Evolutionary conservation across 371 early-diverging fungal genomes (phyloP), one percentile per base, ranked within the genome.

Genomic region (Basidiobolus meristosporus): DNA sequence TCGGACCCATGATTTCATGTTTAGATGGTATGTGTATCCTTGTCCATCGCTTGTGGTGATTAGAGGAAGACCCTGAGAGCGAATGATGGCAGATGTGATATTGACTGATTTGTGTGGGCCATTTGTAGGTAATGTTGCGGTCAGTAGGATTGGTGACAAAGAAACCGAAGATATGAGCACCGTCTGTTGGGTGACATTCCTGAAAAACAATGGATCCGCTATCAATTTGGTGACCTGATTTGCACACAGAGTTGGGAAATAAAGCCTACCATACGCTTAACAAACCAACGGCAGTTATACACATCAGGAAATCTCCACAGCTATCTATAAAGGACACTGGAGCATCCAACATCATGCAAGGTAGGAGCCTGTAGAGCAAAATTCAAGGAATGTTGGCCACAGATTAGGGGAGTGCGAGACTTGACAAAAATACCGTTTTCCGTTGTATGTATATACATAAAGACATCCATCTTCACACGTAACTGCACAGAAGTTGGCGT

Each of bases 1-100:
- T 16, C 77, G 63, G 29, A 77, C 50, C 88, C 88, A 90, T 10
- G 57, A 46, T 40, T 63, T 65, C 77, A 87, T 73, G 7, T 47
- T 52, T 3, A 55, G 38, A 45, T 78, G 73, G 48, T 79, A 90
- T 1, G 68, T 57, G 51, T 65, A 89, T 14, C 73, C 70, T 34
- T 80, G 72, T 3, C 75, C 71, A 21, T 68, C 60, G 11, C 78
- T 70, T 0, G 83, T 73, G n/a, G 73, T 62, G 2, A 91, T 42
- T 1, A 85, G 40, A 0, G 85, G 84, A 7, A 69, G 42, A 0
- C 90, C 89, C 11, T 77, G 68, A 5, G 54, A 48, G 11, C 68
- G 57, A 4, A 83, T 54, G 6, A 65, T 56, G 6, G 73, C 70
- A 23, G 67, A 62, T 14, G 60, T 63, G 36, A 85, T 70, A 2